Evolutionary conservation across 371 early-diverging fungal species (phyloP).

Genomic region (Fennellomyces sp.): DNA sequence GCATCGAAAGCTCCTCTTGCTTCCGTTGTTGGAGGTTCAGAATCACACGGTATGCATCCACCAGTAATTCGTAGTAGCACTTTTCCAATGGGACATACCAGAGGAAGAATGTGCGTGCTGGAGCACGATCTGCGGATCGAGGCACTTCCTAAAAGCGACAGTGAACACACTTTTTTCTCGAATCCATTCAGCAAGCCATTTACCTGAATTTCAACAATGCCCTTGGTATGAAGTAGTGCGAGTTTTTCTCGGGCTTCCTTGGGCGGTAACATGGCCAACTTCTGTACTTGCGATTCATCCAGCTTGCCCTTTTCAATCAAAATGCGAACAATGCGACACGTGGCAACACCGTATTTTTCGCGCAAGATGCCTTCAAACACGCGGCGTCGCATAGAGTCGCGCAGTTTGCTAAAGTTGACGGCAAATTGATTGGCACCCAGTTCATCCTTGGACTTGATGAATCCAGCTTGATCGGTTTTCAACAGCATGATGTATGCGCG

Average conservation of each 20-base stretch:
- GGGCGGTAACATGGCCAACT: conserved; percentile 77
- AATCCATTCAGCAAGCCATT: too few species aligned
- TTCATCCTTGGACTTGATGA: conserved; percentile 73
- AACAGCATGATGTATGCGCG: conserved; percentile 72
- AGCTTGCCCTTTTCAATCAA: conserved; percentile 79
- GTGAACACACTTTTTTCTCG: not conserved
- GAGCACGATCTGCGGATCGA: conserved; percentile 83
- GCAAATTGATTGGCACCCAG: conserved; percentile 77
- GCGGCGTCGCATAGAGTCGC: conserved; percentile 59
- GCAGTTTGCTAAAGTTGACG: conserved; percentile 64
- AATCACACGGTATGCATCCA: conserved; percentile 67
- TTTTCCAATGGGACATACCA: conserved; percentile 76
- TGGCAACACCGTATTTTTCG: conserved; percentile 77
- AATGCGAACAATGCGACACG: conserved; percentile 75
- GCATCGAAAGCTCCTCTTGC: conserved; percentile 57
- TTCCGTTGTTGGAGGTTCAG: conserved; percentile 73
- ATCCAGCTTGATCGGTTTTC: conserved; percentile 62
- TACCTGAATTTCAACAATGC: conserved; percentile 79
- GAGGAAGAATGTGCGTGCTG: conserved; percentile 83
- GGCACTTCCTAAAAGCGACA: conserved; percentile 74
- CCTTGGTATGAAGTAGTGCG: conserved; percentile 64
- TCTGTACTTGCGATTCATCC: conserved; percentile 83
- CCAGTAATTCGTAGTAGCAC: conserved; percentile 62
- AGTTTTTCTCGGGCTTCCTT: conserved; percentile 76
- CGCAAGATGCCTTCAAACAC: conserved; percentile 70